phyloP scores from a whole-genome alignment of 768 basidiomycete species.

The Tricholoma terreum region DNA sequence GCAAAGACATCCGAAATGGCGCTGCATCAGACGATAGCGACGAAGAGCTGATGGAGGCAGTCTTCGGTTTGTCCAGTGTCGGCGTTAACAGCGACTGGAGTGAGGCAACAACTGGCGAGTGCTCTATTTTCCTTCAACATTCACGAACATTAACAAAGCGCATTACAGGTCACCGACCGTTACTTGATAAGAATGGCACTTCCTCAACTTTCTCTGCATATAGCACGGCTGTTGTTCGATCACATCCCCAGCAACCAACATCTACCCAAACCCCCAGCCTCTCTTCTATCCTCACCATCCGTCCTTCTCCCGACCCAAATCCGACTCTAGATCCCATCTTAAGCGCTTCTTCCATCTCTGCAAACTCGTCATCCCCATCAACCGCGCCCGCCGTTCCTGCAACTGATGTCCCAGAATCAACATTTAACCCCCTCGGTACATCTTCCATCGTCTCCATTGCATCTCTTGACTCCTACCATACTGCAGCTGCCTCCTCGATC shows the following conservation, averaged over 20 bases:
- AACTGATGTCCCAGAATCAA: slow-evolving; percentile 11
- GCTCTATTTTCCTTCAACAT: slow-evolving; percentile 2
- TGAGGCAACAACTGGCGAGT: slow-evolving; percentile 38
- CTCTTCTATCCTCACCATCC: slow-evolving; percentile 74
- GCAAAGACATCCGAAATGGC: slow-evolving; percentile 50
- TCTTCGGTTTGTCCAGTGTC: slow-evolving; percentile 50
- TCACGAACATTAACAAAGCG: slow-evolving; percentile 11
- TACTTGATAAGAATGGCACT: slow-evolving; percentile 39
- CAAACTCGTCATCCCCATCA: slow-evolving; percentile 15
- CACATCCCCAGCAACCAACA: slow-evolving; percentile 39
- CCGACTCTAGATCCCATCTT: slow-evolving; percentile 38
- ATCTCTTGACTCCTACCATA: slow-evolving; percentile 62
- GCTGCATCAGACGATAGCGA: slow-evolving; percentile 57
- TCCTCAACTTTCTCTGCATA: slow-evolving; percentile 51
- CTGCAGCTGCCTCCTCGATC: slow-evolving; percentile 51
- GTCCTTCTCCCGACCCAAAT: slow-evolving; percentile 52
- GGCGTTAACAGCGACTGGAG: slow-evolving; percentile 48
- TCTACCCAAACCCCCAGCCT: slow-evolving; percentile 47
- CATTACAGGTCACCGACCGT: slow-evolving; percentile 50
- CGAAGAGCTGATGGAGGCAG: slow-evolving; percentile 64
- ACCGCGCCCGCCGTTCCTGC: slow-evolving; percentile 18
- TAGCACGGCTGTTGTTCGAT: slow-evolving; percentile 65
- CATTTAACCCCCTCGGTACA: slow-evolving; percentile 37
- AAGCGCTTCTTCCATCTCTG: slow-evolving; percentile 30
- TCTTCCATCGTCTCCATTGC: slow-evolving; percentile 55